A percentile compares a stretch with the other conserved stretches of the same genome.
Conservation (phyloP, 192 early-diverging fungal species). For the Coemansia sp. region DNA sequence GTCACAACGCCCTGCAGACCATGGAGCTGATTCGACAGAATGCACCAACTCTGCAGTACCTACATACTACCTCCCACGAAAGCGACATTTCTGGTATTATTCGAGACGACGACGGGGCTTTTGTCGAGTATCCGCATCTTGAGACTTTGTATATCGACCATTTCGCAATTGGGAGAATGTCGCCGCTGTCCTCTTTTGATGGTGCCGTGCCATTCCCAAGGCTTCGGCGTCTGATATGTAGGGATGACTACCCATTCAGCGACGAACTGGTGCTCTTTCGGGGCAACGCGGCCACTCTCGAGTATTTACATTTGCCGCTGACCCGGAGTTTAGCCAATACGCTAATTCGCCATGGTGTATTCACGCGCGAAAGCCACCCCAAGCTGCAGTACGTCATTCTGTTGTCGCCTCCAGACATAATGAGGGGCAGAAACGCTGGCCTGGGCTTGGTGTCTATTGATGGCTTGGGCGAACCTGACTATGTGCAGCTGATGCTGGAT, state of each 20-base stretch:
- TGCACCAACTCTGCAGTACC: neutral
- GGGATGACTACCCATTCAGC: neutral
- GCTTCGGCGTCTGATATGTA: neutral
- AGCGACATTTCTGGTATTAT: neutral
- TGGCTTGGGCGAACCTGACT: too few species aligned
- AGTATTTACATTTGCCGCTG: too few species aligned
- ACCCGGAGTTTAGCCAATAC: too few species aligned
- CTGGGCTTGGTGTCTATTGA: too few species aligned
- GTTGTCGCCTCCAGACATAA: too few species aligned
- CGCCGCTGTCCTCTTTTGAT: neutral
- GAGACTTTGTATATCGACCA: neutral
- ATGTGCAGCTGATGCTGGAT: too few species aligned
- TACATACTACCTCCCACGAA: too few species aligned
- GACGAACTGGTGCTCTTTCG: neutral
- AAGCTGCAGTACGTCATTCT: too few species aligned
- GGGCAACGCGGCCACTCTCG: too few species aligned
- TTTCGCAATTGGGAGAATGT: neutral
- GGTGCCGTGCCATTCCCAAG: neutral
- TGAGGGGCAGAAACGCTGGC: too few species aligned
- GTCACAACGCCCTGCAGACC: neutral
- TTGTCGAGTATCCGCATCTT: neutral
- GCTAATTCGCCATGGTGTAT: too few species aligned
- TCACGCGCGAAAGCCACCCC: too few species aligned
- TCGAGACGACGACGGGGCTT: neutral
- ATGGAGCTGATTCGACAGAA: neutral